Evolutionary conservation across 768 basidiomycete species (phyloP), one percentile per base, ranked within the genome.

Genomic region (Termitomyces eurrhizus): DNA sequence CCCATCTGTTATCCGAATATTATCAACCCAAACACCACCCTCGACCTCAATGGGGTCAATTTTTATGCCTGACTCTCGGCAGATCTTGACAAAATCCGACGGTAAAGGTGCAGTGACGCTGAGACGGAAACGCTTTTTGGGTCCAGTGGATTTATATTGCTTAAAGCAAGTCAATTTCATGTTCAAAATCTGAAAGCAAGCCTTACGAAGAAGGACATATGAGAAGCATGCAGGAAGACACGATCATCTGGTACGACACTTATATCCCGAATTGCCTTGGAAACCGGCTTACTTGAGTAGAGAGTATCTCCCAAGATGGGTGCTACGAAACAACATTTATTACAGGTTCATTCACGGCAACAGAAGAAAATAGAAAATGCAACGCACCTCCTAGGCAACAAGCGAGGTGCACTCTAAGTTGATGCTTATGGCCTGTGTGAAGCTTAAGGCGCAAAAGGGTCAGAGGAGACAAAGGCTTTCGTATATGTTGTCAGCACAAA

Each of bases 341-440:
- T 11, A 35, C 39, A 33, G 21, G 24, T 32, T 60, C 29, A 21
- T 32, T 60, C 29, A 16, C 26, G n/a, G 37, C 24, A 16, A 46
- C 16, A 24, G 24, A n/a, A 14, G 8, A 24, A 24, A 52, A 26
- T 60, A 58, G 21, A 13, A 59, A 14, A 41, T 41, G 54, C 42
- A 16, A 65, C 74, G 13, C 59, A 84, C 87, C 72, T 53, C 77
- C 75, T 56, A 88, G 68, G 58, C 73, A 73, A 52, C 80, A 74
- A 1, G 87, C 80, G 36, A 85, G 68, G 61, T 90, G 88, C 14
- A 88, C 74, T n/a, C 88, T 81, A 36, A 90, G 79, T 65, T 90
- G 88, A 59, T 90, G 88, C 68, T 89, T 89, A 57, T 82, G 70
- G 4, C 87, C 88, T 16, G 88, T 89, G 53, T 81, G 71, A 21